Percentiles rank a stretch among this genome's conserved stretches.
These are phyloP conservation scores for Neurospora sp. DNA, from an alignment of 495 filamentous ascomycete genomes.

Conservation along the genomic window DNA sequence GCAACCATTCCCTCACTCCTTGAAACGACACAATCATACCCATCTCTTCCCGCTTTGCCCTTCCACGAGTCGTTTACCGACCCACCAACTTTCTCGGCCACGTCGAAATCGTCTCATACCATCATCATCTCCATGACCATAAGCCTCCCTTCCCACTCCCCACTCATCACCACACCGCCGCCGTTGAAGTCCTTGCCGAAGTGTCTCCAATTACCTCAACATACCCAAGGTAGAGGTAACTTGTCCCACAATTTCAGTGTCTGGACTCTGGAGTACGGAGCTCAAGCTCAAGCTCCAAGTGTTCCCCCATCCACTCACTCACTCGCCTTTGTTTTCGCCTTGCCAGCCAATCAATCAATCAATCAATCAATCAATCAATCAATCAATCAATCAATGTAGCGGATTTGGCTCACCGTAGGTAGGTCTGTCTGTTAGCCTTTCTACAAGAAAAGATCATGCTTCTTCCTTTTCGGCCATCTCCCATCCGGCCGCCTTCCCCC, in stretches of 20 bases:
- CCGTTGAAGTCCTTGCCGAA: neutral
- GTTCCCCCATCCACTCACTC: neutral
- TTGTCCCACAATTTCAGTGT: neutral
- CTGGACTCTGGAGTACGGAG: neutral
- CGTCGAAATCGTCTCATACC: neutral
- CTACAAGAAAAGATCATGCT: neutral
- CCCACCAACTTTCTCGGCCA: neutral
- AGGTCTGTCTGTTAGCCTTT: too few relatives aligned
- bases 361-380: too few relatives aligned
- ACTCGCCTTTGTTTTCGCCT: neutral
- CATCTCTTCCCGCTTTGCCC: neutral
- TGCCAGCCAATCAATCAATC: neutral
- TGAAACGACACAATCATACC: neutral
- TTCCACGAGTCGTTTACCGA: neutral
- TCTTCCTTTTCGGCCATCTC: neutral
- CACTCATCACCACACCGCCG: neutral
- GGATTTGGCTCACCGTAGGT: too few relatives aligned
- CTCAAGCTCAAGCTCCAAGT: neutral
- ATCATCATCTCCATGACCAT: neutral
- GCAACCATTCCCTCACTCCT: neutral
- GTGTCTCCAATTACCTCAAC: neutral
- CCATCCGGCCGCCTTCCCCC: neutral
- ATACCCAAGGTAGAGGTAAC: neutral
- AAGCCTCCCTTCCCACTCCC: neutral
- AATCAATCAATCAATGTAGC: too few relatives aligned